These are phyloP conservation scores for Saccharomyces uvarum DNA, from an alignment of 1,139 yeast genomes.

Conservation along the genomic window DNA sequence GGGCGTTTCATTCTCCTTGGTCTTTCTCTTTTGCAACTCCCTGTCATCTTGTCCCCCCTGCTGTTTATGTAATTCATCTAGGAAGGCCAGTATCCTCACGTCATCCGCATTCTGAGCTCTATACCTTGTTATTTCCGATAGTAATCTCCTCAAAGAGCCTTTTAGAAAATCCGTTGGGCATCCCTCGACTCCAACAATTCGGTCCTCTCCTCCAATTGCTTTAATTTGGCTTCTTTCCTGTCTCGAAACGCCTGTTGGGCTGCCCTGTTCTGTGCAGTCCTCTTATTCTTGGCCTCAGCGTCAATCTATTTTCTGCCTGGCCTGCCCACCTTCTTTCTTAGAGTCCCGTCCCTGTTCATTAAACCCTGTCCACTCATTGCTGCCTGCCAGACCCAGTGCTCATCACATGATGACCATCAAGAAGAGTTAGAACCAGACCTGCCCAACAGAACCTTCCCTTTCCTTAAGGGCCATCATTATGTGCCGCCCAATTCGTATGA, in stretches of 20 bases:
- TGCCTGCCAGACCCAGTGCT: not conserved
- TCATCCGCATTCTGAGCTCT: conserved; percentile 33
- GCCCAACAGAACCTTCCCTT: not conserved
- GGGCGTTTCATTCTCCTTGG: not conserved
- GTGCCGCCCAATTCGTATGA: not conserved
- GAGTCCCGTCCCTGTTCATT: not conserved
- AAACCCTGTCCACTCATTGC: not conserved
- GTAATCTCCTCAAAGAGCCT: conserved; percentile 67
- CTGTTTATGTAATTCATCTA: not conserved
- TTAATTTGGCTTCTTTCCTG: conserved; percentile 80
- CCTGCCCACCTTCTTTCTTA: conserved; percentile 32
- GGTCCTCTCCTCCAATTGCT: conserved; percentile 78
- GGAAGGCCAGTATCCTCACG: not conserved
- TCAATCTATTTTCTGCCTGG: conserved; percentile 73
- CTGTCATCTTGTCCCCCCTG: conserved; percentile 1
- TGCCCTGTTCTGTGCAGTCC: conserved; percentile 95
- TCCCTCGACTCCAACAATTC: conserved; percentile 62
- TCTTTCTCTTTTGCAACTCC: not conserved
- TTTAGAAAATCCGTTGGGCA: conserved; percentile 57
- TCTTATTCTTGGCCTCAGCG: conserved; percentile 71
- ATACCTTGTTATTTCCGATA: conserved; percentile 62
- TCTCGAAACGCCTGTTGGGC: conserved; percentile 96
- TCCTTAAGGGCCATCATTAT: not conserved
- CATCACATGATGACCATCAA: not conserved
- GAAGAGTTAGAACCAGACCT: not conserved